Evolutionary conservation across 805 yeast genomes (phyloP).

Genomic region (Candida montana): DNA sequence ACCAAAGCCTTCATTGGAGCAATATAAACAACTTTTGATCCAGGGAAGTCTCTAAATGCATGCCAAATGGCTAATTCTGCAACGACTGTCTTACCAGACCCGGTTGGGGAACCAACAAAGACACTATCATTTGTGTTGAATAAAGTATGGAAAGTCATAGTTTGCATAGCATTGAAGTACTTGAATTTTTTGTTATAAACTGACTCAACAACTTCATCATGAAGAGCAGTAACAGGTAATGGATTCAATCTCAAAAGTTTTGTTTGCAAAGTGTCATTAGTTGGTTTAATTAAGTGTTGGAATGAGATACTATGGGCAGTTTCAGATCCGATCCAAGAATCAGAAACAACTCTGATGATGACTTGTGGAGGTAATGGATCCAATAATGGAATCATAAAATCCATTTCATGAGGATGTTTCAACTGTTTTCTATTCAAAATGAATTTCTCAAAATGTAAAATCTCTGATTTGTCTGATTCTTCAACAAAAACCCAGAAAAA

Average conservation of each 20-base stretch:
- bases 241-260: conserved; percentile 78
- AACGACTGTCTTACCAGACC: conserved; percentile 96
- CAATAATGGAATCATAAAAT: conserved; percentile 85
- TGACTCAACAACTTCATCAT: conserved; percentile 57
- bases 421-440: conserved; percentile 57
- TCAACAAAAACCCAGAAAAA: conserved; percentile 92
- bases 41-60: conserved; percentile 81
- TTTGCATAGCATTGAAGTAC: conserved; percentile 97
- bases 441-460: conserved; percentile 79
- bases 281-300: conserved; percentile 85
- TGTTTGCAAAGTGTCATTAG: conserved; percentile 81
- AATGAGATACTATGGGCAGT: conserved; percentile 73
- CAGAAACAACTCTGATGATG: conserved; percentile 72
- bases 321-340: conserved; percentile 87
- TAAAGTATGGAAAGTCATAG: conserved; percentile 88
- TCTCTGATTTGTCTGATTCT: conserved; percentile 66
- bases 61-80: conserved; percentile 98
- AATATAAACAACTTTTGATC: conserved; percentile 84
- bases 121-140: conserved; percentile 76
- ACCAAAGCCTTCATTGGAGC: conserved; percentile 94
- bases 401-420: conserved; percentile 60
- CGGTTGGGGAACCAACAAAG: conserved; percentile 96
- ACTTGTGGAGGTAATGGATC: conserved; percentile 92
- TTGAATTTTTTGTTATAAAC: conserved; percentile 66
- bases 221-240: conserved; percentile 75